phyloP scores from a whole-genome alignment of 768 basidiomycete species.

The Podaxis pistillaris region DNA sequence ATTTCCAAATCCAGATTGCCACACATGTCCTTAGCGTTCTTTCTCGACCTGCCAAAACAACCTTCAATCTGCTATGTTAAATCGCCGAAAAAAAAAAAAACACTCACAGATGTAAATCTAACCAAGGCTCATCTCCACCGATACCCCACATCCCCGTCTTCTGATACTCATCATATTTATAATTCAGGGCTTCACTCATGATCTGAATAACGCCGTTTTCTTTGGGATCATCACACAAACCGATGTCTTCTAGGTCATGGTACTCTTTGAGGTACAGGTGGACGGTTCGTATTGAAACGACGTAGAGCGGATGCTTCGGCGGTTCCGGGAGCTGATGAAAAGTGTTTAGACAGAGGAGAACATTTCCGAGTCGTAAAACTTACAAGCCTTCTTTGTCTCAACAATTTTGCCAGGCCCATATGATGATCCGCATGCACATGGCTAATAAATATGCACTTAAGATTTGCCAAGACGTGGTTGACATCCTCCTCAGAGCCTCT shows the following conservation, averaged over 20 bases:
- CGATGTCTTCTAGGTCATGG: slow-evolving; percentile 68
- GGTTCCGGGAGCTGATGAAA: slow-evolving; percentile 58
- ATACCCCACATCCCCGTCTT: slow-evolving; percentile 41
- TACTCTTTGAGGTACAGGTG: slow-evolving; percentile 73
- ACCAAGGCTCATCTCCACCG: slow-evolving; percentile 44
- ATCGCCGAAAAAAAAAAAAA: background rate
- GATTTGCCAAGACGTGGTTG: slow-evolving; percentile 60
- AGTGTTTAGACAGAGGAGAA: background rate
- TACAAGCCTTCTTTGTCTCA: slow-evolving; percentile 71
- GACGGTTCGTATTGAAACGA: slow-evolving; percentile 58
- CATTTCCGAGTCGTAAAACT: background rate
- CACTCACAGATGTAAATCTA: slow-evolving; percentile 38
- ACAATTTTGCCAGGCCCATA: slow-evolving; percentile 71
- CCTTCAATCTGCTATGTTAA: background rate
- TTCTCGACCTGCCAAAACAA: slow-evolving; percentile 38
- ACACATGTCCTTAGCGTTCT: slow-evolving; percentile 45
- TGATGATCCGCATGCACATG: slow-evolving; percentile 96
- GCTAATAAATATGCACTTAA: slow-evolving; percentile 82
- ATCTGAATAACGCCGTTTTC: slow-evolving; percentile 53
- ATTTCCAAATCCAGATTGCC: slow-evolving; percentile 52
- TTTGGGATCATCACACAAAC: slow-evolving; percentile 39
- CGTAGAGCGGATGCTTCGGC: slow-evolving; percentile 61
- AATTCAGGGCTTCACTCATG: slow-evolving; percentile 55
- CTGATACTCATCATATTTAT: slow-evolving; percentile 36
- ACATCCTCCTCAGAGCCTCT: slow-evolving; percentile 38